Conservation (phyloP, 768 basidiomycete genomes). For the Lentinula boryana region DNA sequence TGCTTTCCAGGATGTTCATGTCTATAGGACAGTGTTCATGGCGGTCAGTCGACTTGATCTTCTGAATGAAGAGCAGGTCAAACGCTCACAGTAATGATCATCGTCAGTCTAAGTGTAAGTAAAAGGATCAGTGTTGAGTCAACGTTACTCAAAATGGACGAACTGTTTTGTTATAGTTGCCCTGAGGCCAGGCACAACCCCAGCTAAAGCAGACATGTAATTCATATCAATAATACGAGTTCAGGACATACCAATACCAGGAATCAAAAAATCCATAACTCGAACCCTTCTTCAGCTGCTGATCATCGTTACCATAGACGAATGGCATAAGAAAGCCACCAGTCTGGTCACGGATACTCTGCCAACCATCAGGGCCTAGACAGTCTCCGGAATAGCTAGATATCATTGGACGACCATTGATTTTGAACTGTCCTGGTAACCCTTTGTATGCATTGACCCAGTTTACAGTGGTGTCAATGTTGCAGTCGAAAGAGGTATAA, state of each 20-base stretch:
- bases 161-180: slow-evolving; percentile 30
- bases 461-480: slow-evolving; percentile 18
- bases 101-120: slow-evolving; percentile 29
- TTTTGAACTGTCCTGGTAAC: neutral
- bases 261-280: slow-evolving; percentile 42
- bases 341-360: slow-evolving; percentile 35
- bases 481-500: slow-evolving; percentile 45
- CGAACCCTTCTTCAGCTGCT: slow-evolving; percentile 21
- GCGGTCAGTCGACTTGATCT: neutral
- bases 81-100: slow-evolving; percentile 40
- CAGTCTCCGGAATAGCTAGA: neutral
- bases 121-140: neutral
- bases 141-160: slow-evolving; percentile 7
- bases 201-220: slow-evolving; percentile 27
- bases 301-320: slow-evolving; percentile 46
- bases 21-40: slow-evolving; percentile 19
- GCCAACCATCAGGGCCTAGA: slow-evolving; percentile 2
- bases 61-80: neutral
- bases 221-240: neutral
- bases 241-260: slow-evolving; percentile 37
- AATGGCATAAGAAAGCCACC: slow-evolving; percentile 42
- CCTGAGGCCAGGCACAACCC: slow-evolving; percentile 60
- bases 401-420: slow-evolving; percentile 1
- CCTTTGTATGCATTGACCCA: neutral
- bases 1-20: slow-evolving; percentile 32